Evolutionary conservation across 768 basidiomycete genomes (phyloP), one percentile per base, ranked within the genome.

Genomic region (Leccinum arenicola): DNA sequence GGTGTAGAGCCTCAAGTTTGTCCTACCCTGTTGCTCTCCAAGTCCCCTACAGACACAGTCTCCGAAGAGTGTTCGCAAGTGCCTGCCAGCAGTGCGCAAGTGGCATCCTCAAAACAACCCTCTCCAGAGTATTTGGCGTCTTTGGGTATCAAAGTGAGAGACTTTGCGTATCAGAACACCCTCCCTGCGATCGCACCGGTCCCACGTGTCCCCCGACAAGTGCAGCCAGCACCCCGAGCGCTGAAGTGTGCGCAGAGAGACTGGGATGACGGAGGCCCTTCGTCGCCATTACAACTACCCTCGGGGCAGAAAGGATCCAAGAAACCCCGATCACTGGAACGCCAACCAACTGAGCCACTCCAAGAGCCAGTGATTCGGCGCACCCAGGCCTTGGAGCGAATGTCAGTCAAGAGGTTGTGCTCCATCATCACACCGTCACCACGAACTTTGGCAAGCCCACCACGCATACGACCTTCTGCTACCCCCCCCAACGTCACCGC

Each of bases 161-260:
- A 90, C 73, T 89, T 86, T 77, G 86, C 83, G 15, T 87, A 84
- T 74, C 85, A 88, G 71, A 85, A 78, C 73, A 84, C 75, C 25
- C 74, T 89, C 50, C 86, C 87, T 2, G 84, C 85, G 9, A 78
- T 90, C 43, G 75, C 74, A 29, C 77, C 85, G 3, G 80, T 83
- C 25, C 78, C 76, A 17, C 77, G 77, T 19, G 67, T 73, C 12
- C 77, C 76, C 2, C 78, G 79, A 21, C 85, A 83, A 67, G 71
- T 80, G 19, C 83, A 81, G 63, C 82, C 82, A 58, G 64, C 73
- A 54, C 59, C 73, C 59, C 66, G 71, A 52, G 54, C 69, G 15
- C 67, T 75, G 50, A 80, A 79, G 58, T 79, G 82, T 52, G 60
- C 64, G 57, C 62, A 72, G 72, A 68, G 62, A 61, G 74, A 66